These are phyloP conservation scores for Waitea zeae DNA, from an alignment of 1,284 basidiomycete genomes.

Conservation along the genomic window DNA sequence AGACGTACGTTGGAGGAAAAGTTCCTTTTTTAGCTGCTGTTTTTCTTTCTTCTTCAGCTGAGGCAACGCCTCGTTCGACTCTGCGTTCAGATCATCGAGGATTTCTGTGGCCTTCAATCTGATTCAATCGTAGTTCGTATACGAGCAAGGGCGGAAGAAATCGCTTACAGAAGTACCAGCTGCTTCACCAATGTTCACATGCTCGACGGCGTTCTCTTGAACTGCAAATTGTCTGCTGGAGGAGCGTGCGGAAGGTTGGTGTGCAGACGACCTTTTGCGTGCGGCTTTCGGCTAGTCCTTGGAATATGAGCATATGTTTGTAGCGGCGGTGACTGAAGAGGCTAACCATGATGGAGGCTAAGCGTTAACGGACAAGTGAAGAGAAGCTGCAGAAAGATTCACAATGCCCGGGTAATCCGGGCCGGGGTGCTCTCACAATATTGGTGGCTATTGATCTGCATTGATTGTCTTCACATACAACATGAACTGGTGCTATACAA, in stretches of 20 bases:
- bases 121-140: not conserved
- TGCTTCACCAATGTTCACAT: conserved; percentile 24
- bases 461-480: no score
- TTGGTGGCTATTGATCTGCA: no score
- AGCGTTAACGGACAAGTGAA: no score
- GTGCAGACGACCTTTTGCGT: conserved; percentile 24
- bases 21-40: conserved; percentile 43
- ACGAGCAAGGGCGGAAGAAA: not conserved
- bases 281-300: conserved; percentile 49
- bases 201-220: conserved; percentile 28
- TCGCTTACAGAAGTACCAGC: conserved; percentile 18
- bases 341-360: no score
- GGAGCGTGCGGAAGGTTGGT: conserved; percentile 33
- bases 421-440: no score
- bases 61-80: conserved; percentile 11
- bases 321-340: no score
- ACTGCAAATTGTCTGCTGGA: conserved; percentile 29
- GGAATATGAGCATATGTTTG: no score
- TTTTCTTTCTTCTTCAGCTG: conserved; percentile 52
- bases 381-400: no score
- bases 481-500: no score
- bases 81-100: conserved; percentile 14
- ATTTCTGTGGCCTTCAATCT: conserved; percentile 26
- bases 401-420: no score
- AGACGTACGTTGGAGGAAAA: conserved; percentile 43